Base-by-base conservation (phyloP, 495 filamentous ascomycete species). In the Penicillium fimorum region DNA sequence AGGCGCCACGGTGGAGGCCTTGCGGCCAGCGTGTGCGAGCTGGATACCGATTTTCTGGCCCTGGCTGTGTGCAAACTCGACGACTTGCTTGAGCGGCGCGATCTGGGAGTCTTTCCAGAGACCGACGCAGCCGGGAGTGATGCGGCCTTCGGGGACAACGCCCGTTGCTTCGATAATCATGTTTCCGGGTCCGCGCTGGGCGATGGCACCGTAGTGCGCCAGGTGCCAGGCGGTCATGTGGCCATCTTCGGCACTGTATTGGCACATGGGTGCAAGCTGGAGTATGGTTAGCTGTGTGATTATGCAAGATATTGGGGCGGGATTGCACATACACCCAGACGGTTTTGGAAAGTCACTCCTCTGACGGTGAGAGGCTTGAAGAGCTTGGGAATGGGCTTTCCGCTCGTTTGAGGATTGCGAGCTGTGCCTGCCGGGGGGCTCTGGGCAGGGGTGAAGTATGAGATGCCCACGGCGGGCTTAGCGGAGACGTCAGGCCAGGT, bases 41-140 rank as follows among this genome's bases (percentile, higher is more conserved):
- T 94, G 90, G 56, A 93, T 84, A 42, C 79, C 88, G 44, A 89
- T 83, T 59, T 86, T 84, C 68, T 86, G 85, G 63, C 75, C 74
- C 70, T 92, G 89, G 58, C 77, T 80, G 69, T 92, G 87, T 5
- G 81, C 83, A 59, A 91, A 91, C 42, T 91, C 86, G 27, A 84
- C 75, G 48, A 88, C 76, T 17, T 79, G 70, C 58, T 76, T 78
- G 53, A 92, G 60, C 1, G 79, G 80, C 25, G 73, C 83, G 59
- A 90, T 83, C 55, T 92, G 90, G 1, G 74, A 77, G 65, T 93
- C 89, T 45, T 83, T 76, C 89, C 89, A 94, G 17, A 93, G 66
- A 6, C 90, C 89, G 3, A 76, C 65, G 60, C 87, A 84, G 56
- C 89, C 76, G 0, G 89, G 89, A 1, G 87, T 86, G 71, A 93